phyloP scores from a whole-genome alignment of 495 filamentous ascomycete genomes.

The Astrocystis sublimbata region DNA sequence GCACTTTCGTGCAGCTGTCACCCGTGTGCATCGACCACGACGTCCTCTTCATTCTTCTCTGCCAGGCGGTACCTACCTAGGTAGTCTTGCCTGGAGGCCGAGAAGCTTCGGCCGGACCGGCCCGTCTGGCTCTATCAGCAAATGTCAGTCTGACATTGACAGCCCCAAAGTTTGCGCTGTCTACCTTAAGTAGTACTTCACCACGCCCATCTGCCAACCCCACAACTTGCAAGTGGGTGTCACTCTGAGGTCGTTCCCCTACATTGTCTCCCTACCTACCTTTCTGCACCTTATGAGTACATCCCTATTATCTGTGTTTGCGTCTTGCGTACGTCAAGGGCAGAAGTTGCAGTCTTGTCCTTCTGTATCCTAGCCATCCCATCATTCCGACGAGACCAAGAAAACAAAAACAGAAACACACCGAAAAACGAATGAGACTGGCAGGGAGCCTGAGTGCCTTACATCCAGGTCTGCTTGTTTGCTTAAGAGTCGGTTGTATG shows the following conservation, averaged over 20 bases:
- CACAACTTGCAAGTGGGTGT: no score
- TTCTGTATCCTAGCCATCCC: background rate
- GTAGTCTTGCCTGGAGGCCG: no score
- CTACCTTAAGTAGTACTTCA: no score
- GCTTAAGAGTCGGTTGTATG: background rate
- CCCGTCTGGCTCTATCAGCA: background rate
- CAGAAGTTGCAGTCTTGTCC: background rate
- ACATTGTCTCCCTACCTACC: background rate
- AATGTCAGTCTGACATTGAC: conserved; percentile 8
- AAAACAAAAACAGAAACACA: no score
- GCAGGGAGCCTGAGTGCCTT: background rate
- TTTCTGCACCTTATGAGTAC: no score
- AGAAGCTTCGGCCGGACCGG: no score
- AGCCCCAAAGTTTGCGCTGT: no score
- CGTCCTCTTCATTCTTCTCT: background rate
- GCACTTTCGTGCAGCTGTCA: background rate
- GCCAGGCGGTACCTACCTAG: no score
- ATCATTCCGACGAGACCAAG: background rate
- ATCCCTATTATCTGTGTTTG: background rate
- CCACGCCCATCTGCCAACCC: background rate
- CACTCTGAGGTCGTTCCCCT: background rate
- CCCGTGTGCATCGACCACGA: background rate
- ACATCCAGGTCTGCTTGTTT: background rate
- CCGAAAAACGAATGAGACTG: background rate
- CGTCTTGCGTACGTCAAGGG: background rate